A percentile compares a stretch with the other conserved stretches of the same genome.
phyloP scores from a whole-genome alignment of 2,329 filamentous ascomycete genomes.

The Colletotrichum sp. region DNA sequence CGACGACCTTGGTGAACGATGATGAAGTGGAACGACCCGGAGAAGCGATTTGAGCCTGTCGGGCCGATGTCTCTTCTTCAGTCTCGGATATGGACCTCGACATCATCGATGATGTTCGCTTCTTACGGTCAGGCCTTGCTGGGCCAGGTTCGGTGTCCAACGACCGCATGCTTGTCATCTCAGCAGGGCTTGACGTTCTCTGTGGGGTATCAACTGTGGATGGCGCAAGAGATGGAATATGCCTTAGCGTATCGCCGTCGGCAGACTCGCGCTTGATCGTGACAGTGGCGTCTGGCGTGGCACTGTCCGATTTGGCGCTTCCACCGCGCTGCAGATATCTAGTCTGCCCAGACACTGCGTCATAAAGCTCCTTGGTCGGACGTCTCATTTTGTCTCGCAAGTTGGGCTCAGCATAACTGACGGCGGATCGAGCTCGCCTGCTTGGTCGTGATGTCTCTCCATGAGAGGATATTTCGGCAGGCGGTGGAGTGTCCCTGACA shows the following conservation, averaged over 20 bases:
- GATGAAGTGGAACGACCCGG: not conserved
- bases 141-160: constrained; percentile 33
- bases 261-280: constrained; percentile 38
- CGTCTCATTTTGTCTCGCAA: constrained; percentile 84
- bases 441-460: constrained; percentile 68
- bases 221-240: constrained; percentile 24
- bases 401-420: constrained; percentile 86
- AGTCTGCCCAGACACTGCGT: constrained; percentile 73
- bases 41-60: not conserved
- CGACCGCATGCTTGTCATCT: constrained; percentile 42
- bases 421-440: constrained; percentile 68
- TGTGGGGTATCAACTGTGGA: not conserved
- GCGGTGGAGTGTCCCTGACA: constrained; percentile 65
- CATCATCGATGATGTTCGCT: constrained; percentile 39
- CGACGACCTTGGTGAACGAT: constrained; percentile 27
- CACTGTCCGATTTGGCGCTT: constrained; percentile 44
- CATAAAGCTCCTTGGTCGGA: constrained; percentile 76
- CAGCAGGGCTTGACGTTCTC: constrained; percentile 35
- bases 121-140: constrained; percentile 44
- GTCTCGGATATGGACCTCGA: constrained; percentile 13
- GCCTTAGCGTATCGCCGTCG: constrained; percentile 34
- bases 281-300: constrained; percentile 29
- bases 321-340: constrained; percentile 41
- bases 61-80: constrained; percentile 1
- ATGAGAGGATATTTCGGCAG: constrained; percentile 58